phyloP scores from a whole-genome alignment of 192 early-diverging fungal genomes.

The Backusella australiensis region DNA sequence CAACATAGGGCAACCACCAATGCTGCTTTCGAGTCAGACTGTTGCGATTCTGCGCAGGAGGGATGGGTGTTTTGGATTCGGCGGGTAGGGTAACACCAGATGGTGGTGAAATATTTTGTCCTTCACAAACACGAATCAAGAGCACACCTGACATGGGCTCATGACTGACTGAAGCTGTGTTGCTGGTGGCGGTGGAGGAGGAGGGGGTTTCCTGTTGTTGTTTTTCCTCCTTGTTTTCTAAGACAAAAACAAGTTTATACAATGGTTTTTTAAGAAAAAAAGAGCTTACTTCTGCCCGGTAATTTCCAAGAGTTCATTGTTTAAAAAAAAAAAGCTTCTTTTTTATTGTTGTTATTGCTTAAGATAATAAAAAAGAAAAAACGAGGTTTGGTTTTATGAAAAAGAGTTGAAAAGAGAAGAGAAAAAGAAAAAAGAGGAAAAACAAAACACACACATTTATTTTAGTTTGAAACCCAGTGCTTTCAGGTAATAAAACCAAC shows the following conservation, averaged over 20 bases:
- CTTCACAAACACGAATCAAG: constrained; percentile 83
- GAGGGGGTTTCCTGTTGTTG: neutral
- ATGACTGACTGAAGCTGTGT: neutral
- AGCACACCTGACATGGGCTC: constrained; percentile 59
- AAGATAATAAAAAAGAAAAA: constrained; percentile 5
- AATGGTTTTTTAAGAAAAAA: neutral
- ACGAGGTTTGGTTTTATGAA: neutral
- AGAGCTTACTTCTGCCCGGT: constrained; percentile 33
- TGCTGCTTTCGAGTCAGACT: constrained; percentile 49
- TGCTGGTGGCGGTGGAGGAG: constrained; percentile 12
- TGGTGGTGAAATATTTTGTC: constrained; percentile 69
- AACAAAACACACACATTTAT: neutral
- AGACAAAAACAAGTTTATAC: too few relatives aligned
- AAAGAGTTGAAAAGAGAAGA: neutral
- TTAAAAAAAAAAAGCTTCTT: neutral
- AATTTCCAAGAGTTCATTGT: constrained; percentile 40
- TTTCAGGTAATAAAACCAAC: neutral
- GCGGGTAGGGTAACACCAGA: constrained; percentile 55
- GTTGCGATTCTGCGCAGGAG: constrained; percentile 55
- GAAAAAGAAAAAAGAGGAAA: neutral
- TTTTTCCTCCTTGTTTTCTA: constrained; percentile 25
- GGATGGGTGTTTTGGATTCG: constrained; percentile 40
- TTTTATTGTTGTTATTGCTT: neutral
- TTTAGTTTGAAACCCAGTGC: neutral
- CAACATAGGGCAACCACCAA: constrained; percentile 79